A percentile compares a stretch with the other conserved stretches of the same genome.
Conservation (phyloP, 2,329 filamentous ascomycete genomes). For the Talaromyces marneffei region DNA sequence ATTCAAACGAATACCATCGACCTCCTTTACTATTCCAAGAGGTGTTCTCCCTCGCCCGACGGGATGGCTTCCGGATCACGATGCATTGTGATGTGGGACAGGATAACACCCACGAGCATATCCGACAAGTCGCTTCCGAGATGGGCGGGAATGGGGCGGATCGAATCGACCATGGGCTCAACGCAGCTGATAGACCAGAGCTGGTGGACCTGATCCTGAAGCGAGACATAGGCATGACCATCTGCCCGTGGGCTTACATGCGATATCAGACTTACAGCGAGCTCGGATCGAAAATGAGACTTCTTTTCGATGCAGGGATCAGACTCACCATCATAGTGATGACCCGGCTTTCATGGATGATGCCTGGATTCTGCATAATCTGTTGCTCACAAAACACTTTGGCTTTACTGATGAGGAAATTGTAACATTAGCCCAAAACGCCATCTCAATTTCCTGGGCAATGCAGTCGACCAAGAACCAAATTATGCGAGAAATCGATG, state of each 20-base stretch:
- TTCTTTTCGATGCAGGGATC: neutral
- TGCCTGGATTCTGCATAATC: conserved; percentile 3
- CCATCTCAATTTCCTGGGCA: neutral
- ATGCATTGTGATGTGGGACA: conserved; percentile 1
- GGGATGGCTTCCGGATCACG: neutral
- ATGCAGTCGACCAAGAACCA: neutral
- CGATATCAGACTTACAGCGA: conserved; percentile 1
- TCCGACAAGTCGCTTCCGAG: neutral
- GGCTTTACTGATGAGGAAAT: neutral
- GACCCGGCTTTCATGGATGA: conserved; percentile 1
- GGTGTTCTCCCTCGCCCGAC: neutral
- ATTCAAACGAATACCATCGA: neutral
- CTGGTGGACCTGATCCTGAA: neutral
- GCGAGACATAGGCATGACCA: neutral
- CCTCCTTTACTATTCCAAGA: neutral
- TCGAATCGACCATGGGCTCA: conserved; percentile 1
- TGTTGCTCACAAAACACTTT: neutral
- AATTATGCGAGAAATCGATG: neutral
- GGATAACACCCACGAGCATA: conserved; percentile 1
- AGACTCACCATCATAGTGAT: neutral
- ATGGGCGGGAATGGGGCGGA: neutral
- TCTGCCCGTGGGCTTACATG: neutral
- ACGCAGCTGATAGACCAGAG: neutral
- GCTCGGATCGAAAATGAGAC: neutral
- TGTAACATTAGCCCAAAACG: neutral